phyloP scores from a whole-genome alignment of 1,284 basidiomycete species.

The Anthracocystis setariae region DNA sequence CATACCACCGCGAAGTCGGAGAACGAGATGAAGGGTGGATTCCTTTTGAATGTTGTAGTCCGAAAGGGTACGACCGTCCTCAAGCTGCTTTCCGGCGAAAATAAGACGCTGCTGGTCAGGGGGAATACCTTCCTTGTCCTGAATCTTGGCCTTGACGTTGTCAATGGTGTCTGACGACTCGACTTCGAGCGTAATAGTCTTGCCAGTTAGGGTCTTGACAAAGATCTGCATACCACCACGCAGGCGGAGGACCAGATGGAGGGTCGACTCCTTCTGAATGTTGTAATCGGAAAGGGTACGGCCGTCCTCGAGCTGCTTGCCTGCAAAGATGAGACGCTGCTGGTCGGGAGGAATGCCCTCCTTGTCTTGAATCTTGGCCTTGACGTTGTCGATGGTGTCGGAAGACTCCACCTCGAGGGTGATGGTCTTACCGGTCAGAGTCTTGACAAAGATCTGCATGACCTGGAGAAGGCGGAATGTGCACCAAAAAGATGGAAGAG shows the following conservation, averaged over 20 bases:
- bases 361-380: constrained; percentile 67
- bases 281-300: constrained; percentile 70
- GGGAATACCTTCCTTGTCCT: constrained; percentile 67
- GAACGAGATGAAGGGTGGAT: constrained; percentile 94
- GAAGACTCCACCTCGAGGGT: constrained; percentile 87
- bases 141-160: constrained; percentile 72
- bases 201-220: constrained; percentile 59
- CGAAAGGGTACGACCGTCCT: constrained; percentile 63
- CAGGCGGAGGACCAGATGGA: constrained; percentile 63
- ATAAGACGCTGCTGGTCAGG: constrained; percentile 66
- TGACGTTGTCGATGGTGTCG: constrained; percentile 91
- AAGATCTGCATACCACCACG: constrained; percentile 64
- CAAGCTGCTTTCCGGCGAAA: constrained; percentile 66
- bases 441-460: constrained; percentile 57
- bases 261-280: constrained; percentile 66
- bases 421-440: constrained; percentile 91
- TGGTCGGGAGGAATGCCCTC: constrained; percentile 69
- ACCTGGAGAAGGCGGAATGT: constrained; percentile 8
- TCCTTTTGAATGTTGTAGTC: constrained; percentile 93
- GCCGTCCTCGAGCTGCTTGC: constrained; percentile 70
- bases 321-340: constrained; percentile 70
- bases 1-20: constrained; percentile 80
- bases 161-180: constrained; percentile 73
- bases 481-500: neutral
- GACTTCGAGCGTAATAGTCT: constrained; percentile 69